phyloP scores from a whole-genome alignment of 768 basidiomycete species.

The Podaxis sp. region DNA sequence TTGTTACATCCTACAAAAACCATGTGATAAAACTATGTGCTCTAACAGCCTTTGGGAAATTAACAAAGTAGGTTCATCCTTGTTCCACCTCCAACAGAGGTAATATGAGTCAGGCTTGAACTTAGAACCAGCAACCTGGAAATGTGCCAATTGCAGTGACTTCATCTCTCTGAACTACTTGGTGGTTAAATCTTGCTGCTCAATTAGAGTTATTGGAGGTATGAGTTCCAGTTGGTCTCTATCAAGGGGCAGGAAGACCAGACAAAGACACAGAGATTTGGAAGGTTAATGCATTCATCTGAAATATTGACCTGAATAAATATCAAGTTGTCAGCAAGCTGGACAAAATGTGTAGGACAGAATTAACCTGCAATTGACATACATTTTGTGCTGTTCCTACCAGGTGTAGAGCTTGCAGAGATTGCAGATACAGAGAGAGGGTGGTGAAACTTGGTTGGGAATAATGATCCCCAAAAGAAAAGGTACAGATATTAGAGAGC shows the following conservation, averaged over 20 bases:
- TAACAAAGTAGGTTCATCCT: background rate
- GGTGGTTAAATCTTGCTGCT: background rate
- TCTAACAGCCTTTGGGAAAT: background rate
- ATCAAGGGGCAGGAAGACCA: background rate
- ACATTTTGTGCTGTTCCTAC: background rate
- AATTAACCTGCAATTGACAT: no score
- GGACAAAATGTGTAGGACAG: background rate
- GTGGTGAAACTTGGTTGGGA: background rate
- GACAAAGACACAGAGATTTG: background rate
- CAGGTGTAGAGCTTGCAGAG: background rate
- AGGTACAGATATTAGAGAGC: background rate
- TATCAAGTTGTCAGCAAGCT: background rate
- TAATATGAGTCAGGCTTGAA: background rate
- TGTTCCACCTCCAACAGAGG: background rate
- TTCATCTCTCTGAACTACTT: background rate
- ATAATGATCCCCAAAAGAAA: background rate
- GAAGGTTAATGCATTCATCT: background rate
- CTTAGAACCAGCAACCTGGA: background rate
- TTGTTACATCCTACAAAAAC: background rate
- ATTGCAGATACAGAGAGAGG: background rate
- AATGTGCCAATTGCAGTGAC: background rate
- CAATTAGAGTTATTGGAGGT: background rate
- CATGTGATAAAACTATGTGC: background rate
- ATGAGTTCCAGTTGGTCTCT: background rate
- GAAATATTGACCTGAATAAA: background rate